Conservation (phyloP, 176 grass and related monocot genomes). For the Pontederia paniculata region DNA sequence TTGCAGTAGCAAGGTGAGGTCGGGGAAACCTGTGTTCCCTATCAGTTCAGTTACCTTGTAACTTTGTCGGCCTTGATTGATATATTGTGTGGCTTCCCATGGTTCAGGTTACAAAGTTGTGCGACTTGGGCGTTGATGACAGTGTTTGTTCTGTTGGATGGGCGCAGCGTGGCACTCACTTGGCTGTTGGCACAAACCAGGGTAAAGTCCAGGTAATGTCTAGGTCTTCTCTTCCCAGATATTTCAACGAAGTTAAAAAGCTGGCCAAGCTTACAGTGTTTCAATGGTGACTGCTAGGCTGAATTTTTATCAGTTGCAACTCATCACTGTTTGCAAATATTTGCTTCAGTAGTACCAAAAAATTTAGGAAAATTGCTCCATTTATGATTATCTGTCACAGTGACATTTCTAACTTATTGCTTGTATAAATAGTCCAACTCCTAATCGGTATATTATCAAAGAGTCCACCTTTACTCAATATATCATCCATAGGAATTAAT, state of each 20-base stretch:
- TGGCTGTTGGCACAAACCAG: slow-evolving; percentile 80
- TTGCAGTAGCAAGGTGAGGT: slow-evolving; percentile 77
- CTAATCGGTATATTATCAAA: too few relatives aligned
- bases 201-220: slow-evolving; percentile 71
- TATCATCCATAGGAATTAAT: too few relatives aligned
- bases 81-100: neutral
- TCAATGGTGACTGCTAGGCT: too few relatives aligned
- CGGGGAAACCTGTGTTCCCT: neutral
- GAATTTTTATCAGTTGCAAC: too few relatives aligned
- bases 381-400: too few relatives aligned
- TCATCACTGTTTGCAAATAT: too few relatives aligned
- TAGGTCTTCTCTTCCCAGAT: neutral
- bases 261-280: too few relatives aligned
- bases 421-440: too few relatives aligned
- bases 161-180: slow-evolving; percentile 70
- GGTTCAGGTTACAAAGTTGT: slow-evolving; percentile 77
- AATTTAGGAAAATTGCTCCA: too few relatives aligned
- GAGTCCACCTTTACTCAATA: too few relatives aligned
- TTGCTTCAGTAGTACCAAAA: too few relatives aligned
- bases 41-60: neutral
- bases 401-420: too few relatives aligned
- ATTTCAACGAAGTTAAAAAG: neutral
- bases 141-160: slow-evolving; percentile 76
- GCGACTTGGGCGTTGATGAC: slow-evolving; percentile 70
- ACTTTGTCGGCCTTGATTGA: neutral